These are phyloP conservation scores for Linderniella brevidens DNA, from an alignment of 257 asterid species.

Conservation along the genomic window DNA sequence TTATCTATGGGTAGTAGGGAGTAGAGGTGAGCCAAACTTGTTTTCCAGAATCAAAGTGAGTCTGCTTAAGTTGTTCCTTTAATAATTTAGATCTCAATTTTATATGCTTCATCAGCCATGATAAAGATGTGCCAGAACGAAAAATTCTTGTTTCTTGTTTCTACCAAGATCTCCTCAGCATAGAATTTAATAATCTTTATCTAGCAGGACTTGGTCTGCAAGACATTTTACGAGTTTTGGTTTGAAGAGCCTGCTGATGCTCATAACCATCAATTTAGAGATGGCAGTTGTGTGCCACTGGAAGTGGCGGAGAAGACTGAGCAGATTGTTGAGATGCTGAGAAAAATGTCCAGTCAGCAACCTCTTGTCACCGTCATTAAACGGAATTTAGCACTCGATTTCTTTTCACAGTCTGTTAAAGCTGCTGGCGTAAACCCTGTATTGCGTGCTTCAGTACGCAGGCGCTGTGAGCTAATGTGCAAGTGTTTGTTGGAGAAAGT, in stretches of 20 bases:
- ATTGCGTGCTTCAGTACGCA: constrained; percentile 85
- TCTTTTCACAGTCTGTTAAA: constrained; percentile 91
- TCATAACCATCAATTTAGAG: constrained; percentile 44
- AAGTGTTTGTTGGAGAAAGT: constrained; percentile 86
- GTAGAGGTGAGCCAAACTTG: too few species aligned
- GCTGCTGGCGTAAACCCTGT: constrained; percentile 89
- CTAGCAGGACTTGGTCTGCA: constrained; percentile 89
- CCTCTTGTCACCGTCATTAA: constrained; percentile 66
- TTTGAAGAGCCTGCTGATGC: constrained; percentile 78
- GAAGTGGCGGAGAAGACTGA: constrained; percentile 89
- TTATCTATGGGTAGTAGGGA: too few species aligned
- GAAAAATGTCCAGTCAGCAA: constrained; percentile 68
- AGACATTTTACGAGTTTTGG: constrained; percentile 98
- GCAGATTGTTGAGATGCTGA: constrained; percentile 82
- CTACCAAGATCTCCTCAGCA: background rate
- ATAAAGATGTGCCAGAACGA: too few species aligned
- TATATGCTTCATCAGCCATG: too few species aligned
- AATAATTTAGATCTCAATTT: too few species aligned
- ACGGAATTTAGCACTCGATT: constrained; percentile 80
- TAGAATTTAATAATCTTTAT: constrained; percentile 10
- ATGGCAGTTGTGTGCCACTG: constrained; percentile 86
- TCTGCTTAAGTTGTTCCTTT: too few species aligned
- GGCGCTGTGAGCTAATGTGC: constrained; percentile 97
- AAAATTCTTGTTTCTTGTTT: background rate
- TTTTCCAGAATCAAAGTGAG: too few species aligned